Evolutionary conservation across 352 stramenopile species (phyloP).

Genomic region (Globisporangium carolinianum): DNA sequence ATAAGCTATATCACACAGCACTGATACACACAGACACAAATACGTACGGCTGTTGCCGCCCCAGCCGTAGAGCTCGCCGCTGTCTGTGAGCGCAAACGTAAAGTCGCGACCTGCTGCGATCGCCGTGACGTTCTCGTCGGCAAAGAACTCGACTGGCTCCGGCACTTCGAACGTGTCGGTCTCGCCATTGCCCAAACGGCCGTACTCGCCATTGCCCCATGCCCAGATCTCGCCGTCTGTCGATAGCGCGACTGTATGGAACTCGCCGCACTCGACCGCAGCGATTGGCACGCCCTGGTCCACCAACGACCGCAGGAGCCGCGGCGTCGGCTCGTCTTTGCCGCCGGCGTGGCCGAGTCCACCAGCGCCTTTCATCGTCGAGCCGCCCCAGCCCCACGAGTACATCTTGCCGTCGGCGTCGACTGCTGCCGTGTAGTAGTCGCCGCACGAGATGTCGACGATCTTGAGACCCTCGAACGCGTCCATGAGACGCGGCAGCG

Average conservation of each 20-base stretch:
- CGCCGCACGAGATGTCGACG: slow-evolving; percentile 78
- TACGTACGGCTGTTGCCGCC: slow-evolving; percentile 89
- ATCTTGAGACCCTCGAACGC: slow-evolving; percentile 65
- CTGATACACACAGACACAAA: not conserved
- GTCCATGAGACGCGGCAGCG: slow-evolving; percentile 52
- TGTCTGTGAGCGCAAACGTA: slow-evolving; percentile 78
- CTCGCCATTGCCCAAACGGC: slow-evolving; percentile 86
- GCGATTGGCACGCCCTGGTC: slow-evolving; percentile 76
- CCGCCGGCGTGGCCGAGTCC: slow-evolving; percentile 68
- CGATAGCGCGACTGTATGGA: slow-evolving; percentile 87
- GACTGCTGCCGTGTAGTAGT: slow-evolving; percentile 84
- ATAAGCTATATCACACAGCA: not conserved
- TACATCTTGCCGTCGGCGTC: slow-evolving; percentile 85
- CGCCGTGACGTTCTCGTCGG: slow-evolving; percentile 50
- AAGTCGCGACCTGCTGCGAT: slow-evolving; percentile 88
- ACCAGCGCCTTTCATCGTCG: slow-evolving; percentile 73
- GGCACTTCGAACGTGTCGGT: slow-evolving; percentile 73
- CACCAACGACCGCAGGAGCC: slow-evolving; percentile 61
- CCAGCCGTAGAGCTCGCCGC: slow-evolving; percentile 87
- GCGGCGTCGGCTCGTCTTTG: slow-evolving; percentile 64
- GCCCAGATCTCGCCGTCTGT: slow-evolving; percentile 88
- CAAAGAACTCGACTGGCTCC: slow-evolving; percentile 82
- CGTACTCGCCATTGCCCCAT: slow-evolving; percentile 90
- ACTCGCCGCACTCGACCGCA: slow-evolving; percentile 75
- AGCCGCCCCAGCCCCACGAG: slow-evolving; percentile 87